A percentile compares a stretch with the other conserved stretches of the same genome.
These are phyloP conservation scores for Taxillus chinensis DNA, from an alignment of 164 flowering plant species.

Conservation along the genomic window DNA sequence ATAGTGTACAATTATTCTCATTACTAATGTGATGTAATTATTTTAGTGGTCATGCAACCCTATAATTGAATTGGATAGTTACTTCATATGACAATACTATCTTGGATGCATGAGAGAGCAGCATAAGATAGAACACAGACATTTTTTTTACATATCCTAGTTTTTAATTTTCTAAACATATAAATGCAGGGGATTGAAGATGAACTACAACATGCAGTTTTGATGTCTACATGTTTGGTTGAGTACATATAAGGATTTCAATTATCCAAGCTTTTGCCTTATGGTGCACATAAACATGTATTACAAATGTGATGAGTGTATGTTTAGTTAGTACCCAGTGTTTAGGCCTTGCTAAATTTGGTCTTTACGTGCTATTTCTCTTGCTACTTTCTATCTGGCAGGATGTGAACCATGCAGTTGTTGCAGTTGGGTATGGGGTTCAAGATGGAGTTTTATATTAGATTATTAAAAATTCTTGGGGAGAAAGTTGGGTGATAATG, in stretches of 20 bases:
- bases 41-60: no score
- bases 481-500: conserved; percentile 68
- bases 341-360: no score
- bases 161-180: background rate
- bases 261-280: background rate
- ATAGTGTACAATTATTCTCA: background rate
- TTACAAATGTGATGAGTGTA: no score
- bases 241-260: conserved; percentile 73
- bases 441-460: conserved; percentile 79
- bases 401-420: conserved; percentile 99
- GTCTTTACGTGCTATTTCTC: no score
- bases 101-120: no score
- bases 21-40: no score
- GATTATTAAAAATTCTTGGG: conserved; percentile 98
- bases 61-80: no score
- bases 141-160: no score
- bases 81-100: background rate
- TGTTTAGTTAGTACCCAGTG: no score
- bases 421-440: conserved; percentile 92
- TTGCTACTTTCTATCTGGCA: conserved; percentile 18
- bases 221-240: conserved; percentile 72
- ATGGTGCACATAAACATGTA: background rate
- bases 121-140: no score
- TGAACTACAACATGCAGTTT: conserved; percentile 91
- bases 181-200: conserved; percentile 82